A percentile compares a stretch with the other conserved stretches of the same genome.
phyloP scores from a whole-genome alignment of 2,329 filamentous ascomycete species.

The Aspergillus fumigatiaffinis region DNA sequence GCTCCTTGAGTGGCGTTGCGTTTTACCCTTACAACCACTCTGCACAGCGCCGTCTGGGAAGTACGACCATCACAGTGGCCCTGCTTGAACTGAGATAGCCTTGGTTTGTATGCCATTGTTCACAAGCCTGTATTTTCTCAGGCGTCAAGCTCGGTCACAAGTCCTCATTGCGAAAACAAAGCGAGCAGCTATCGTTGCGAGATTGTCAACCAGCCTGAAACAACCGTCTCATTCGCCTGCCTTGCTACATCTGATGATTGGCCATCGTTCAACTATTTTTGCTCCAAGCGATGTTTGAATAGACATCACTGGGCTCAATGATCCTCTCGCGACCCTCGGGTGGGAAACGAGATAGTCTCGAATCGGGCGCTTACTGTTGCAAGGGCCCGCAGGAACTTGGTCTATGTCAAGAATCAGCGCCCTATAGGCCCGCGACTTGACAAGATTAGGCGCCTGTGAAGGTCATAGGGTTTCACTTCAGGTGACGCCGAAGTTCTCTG shows the following conservation, averaged over 20 bases:
- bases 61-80: neutral
- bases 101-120: neutral
- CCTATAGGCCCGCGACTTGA: neutral
- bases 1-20: neutral
- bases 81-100: neutral
- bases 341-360: neutral
- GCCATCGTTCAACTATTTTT: neutral
- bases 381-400: neutral
- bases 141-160: neutral
- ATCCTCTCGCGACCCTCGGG: neutral
- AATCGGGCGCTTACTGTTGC: neutral
- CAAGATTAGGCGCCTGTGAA: neutral
- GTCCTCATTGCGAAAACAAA: neutral
- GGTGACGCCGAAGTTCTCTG: neutral
- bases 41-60: neutral
- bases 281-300: neutral
- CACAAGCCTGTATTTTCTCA: neutral
- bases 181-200: neutral
- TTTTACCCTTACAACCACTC: neutral
- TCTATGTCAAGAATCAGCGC: neutral
- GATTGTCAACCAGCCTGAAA: neutral
- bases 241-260: neutral
- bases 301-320: neutral
- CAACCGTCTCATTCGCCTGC: neutral
- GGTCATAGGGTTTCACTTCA: neutral